phyloP scores from a whole-genome alignment of 1,284 basidiomycete genomes.

The Earliella scabrosa region DNA sequence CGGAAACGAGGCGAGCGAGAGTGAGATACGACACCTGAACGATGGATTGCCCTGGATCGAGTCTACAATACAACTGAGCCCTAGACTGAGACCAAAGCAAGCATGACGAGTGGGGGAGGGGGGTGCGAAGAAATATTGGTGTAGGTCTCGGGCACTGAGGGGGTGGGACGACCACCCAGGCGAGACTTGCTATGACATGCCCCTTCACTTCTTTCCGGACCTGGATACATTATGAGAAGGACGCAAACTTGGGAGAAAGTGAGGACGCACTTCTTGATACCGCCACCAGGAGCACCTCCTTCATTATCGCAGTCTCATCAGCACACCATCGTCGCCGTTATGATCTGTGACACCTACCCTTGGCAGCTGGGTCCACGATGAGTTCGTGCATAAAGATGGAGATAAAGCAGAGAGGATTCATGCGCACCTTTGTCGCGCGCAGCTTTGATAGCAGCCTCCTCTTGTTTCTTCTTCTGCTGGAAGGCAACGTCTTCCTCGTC shows the following conservation, averaged over 20 bases:
- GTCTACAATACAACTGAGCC: slow-evolving; percentile 12
- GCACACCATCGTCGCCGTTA: background rate
- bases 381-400: background rate
- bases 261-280: slow-evolving; percentile 78
- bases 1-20: too few species aligned
- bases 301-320: slow-evolving; percentile 15
- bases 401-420: slow-evolving; percentile 3
- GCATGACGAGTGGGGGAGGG: background rate
- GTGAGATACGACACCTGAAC: background rate
- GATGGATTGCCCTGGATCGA: slow-evolving; percentile 7
- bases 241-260: background rate
- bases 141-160: too few species aligned
- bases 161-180: too few species aligned
- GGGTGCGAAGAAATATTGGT: too few species aligned
- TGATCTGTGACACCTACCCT: slow-evolving; percentile 50
- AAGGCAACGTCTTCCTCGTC: slow-evolving; percentile 73
- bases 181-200: too few species aligned
- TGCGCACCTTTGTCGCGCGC: slow-evolving; percentile 68
- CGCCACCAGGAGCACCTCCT: slow-evolving; percentile 73
- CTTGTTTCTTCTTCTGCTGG: slow-evolving; percentile 75
- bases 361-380: slow-evolving; percentile 49
- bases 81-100: background rate
- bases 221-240: slow-evolving; percentile 31
- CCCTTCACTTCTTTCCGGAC: slow-evolving; percentile 41
- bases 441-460: slow-evolving; percentile 69